Evolutionary conservation across 768 basidiomycete species (phyloP).

Genomic region (Xerocomus potaroensis): DNA sequence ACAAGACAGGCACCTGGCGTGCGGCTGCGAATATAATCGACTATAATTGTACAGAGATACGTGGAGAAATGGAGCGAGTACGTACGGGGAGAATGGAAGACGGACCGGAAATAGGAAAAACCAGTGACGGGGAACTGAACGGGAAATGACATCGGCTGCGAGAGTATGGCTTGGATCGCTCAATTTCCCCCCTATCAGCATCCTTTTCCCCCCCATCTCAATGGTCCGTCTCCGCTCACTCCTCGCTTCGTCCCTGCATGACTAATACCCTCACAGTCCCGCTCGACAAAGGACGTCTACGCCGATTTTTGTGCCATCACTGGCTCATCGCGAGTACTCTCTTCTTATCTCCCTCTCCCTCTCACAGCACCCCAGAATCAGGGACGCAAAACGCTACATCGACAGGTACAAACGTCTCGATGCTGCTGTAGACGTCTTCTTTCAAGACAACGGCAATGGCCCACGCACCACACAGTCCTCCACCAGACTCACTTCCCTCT

Average conservation of each 20-base stretch:
- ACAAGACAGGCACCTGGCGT: conserved; percentile 14
- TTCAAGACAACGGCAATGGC: conserved; percentile 39
- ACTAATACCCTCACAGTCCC: conserved; percentile 18
- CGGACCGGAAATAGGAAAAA: too few relatives aligned
- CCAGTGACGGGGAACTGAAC: too few relatives aligned
- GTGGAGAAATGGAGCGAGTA: conserved; percentile 10
- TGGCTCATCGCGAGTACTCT: conserved; percentile 56
- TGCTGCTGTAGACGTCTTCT: conserved; percentile 69
- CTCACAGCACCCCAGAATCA: conserved; percentile 25
- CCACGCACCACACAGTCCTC: conserved; percentile 24
- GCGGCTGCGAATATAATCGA: too few relatives aligned
- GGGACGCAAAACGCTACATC: conserved; percentile 64
- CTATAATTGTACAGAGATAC: not conserved
- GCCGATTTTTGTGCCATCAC: conserved; percentile 63
- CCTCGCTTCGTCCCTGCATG: too few relatives aligned
- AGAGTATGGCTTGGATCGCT: too few relatives aligned
- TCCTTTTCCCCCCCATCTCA: too few relatives aligned
- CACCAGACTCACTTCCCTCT: conserved; percentile 52
- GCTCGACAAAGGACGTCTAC: conserved; percentile 39
- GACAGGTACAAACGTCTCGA: conserved; percentile 70
- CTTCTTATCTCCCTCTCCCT: not conserved
- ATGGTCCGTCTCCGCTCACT: conserved; percentile 29
- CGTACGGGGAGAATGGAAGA: not conserved
- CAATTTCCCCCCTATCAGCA: too few relatives aligned
- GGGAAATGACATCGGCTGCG: too few relatives aligned